These are phyloP conservation scores for Dendrobium nobile DNA, from an alignment of 106 monocot species.

Conservation along the genomic window DNA sequence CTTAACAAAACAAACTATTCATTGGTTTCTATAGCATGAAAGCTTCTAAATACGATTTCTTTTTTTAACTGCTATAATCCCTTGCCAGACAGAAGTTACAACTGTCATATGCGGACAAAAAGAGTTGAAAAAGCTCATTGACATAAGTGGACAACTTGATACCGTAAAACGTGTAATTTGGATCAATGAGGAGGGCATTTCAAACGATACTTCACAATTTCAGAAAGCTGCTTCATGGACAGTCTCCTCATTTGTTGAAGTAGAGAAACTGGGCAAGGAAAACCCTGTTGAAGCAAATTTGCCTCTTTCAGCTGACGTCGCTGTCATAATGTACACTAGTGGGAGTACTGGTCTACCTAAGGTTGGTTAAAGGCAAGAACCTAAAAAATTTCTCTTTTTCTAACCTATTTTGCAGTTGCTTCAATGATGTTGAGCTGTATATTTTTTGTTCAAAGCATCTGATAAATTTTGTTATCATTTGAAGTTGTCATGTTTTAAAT, in stretches of 20 bases:
- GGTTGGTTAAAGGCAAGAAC: slow-evolving; percentile 36
- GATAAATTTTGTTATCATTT: background rate
- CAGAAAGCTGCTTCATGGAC: slow-evolving; percentile 54
- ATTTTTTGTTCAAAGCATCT: background rate
- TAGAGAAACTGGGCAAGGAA: slow-evolving; percentile 67
- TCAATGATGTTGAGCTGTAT: background rate
- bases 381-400: background rate
- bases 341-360: slow-evolving; percentile 98
- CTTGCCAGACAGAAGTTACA: slow-evolving; percentile 72
- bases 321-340: slow-evolving; percentile 99
- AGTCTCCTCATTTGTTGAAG: slow-evolving; percentile 59
- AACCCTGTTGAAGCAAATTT: slow-evolving; percentile 53
- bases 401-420: background rate
- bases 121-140: slow-evolving; percentile 81
- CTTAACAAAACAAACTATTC: background rate
- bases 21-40: background rate
- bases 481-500: background rate
- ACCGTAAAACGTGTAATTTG: slow-evolving; percentile 81
- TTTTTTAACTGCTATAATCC: background rate
- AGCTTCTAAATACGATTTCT: background rate
- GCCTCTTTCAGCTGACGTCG: slow-evolving; percentile 71
- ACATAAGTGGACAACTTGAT: slow-evolving; percentile 77
- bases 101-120: slow-evolving; percentile 91
- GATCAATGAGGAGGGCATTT: slow-evolving; percentile 60
- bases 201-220: slow-evolving; percentile 52